These are phyloP conservation scores for Jamesozyma lodderae DNA, from an alignment of 805 yeast genomes.

Conservation along the genomic window DNA sequence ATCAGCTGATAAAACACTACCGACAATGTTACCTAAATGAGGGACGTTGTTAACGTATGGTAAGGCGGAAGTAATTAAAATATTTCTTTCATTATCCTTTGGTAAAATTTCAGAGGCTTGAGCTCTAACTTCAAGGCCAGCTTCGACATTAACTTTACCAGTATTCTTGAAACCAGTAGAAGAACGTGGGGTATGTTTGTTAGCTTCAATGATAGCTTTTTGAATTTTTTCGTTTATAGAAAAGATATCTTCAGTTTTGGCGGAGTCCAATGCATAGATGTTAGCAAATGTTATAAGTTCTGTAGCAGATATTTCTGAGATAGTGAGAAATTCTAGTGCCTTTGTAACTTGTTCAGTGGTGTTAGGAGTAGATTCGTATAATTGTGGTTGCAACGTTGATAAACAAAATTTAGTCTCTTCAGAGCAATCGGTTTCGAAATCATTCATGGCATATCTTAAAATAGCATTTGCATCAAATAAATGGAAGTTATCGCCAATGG, in stretches of 20 bases:
- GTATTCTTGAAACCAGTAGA: constrained; percentile 33
- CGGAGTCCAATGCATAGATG: constrained; percentile 37
- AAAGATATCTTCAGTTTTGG: constrained; percentile 17
- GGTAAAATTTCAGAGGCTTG: constrained; percentile 46
- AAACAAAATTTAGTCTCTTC: constrained; percentile 26
- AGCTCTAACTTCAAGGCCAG: constrained; percentile 21
- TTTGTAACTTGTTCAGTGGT: constrained; percentile 33
- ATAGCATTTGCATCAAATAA: constrained; percentile 62
- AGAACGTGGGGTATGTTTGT: constrained; percentile 28
- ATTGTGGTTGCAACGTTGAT: constrained; percentile 16
- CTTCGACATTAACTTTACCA: constrained; percentile 28
- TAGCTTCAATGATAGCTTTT: constrained; percentile 40
- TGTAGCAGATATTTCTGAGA: constrained; percentile 33
- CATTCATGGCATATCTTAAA: constrained; percentile 50
- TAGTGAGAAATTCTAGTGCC: constrained; percentile 24
- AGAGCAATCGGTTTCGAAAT: constrained; percentile 33
- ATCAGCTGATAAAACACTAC: constrained; percentile 91
- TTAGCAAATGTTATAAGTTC: constrained; percentile 54
- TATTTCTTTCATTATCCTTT: constrained; percentile 61
- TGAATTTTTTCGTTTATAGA: constrained; percentile 30
- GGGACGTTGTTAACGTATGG: constrained; percentile 99
- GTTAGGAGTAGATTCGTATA: constrained; percentile 24
- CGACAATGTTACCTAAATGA: constrained; percentile 93
- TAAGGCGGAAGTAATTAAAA: constrained; percentile 87
- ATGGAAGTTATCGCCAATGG: constrained; percentile 29